Percentiles rank a stretch among this genome's conserved stretches.
Evolutionary conservation across 768 basidiomycete species (phyloP).

Genomic region (Gymnopilus junonius): DNA sequence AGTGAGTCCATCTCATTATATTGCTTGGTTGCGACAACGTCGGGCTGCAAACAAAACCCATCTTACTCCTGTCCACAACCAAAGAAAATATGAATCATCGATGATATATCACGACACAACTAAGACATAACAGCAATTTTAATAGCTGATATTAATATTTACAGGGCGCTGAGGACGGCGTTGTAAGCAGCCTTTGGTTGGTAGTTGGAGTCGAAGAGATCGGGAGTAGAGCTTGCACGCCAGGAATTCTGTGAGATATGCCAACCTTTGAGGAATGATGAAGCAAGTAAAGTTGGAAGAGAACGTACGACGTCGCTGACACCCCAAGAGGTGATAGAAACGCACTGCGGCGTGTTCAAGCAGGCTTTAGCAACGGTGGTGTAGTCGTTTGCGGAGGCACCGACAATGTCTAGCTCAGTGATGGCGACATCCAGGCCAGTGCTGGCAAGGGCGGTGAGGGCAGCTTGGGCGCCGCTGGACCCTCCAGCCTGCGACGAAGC

Average conservation of each 20-base stretch:
- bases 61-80: too few species aligned
- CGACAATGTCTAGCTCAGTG: slow-evolving; percentile 49
- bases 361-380: slow-evolving; percentile 49
- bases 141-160: background rate
- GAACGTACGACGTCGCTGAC: slow-evolving; percentile 45
- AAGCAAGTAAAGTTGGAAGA: background rate
- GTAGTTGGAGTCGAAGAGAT: slow-evolving; percentile 52
- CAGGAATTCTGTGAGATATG: slow-evolving; percentile 47
- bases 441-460: slow-evolving; percentile 47
- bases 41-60: too few species aligned
- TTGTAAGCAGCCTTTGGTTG: slow-evolving; percentile 47
- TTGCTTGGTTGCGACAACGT: too few species aligned
- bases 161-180: slow-evolving; percentile 30
- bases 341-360: slow-evolving; percentile 42
- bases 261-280: background rate
- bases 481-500: slow-evolving; percentile 34
- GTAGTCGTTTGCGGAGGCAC: slow-evolving; percentile 46
- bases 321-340: slow-evolving; percentile 55
- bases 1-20: too few species aligned
- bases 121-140: background rate
- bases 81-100: too few species aligned
- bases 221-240: slow-evolving; percentile 44
- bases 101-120: too few species aligned
- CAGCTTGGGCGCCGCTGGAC: slow-evolving; percentile 44
- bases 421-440: slow-evolving; percentile 50